A percentile compares a stretch with the other conserved stretches of the same genome.
These are phyloP conservation scores for Aspergillus taichungensis DNA, from an alignment of 495 filamentous ascomycete genomes.

Conservation along the genomic window DNA sequence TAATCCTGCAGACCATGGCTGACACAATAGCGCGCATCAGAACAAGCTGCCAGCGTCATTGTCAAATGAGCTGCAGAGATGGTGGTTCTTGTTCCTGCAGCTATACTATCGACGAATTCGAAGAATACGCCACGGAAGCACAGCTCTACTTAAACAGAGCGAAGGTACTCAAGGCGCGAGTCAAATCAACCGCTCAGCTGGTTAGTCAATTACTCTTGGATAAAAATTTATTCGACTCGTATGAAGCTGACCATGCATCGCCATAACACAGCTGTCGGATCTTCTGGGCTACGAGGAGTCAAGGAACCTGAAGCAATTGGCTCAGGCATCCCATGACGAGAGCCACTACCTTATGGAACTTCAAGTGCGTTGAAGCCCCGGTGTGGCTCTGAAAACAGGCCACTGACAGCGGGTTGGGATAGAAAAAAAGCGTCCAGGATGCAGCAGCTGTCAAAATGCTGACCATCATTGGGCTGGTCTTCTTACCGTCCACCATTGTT, in stretches of 20 bases:
- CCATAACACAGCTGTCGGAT: neutral
- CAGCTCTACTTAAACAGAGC: constrained; percentile 1
- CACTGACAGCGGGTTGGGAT: neutral
- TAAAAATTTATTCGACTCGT: too few species aligned
- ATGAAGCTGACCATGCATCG: too few species aligned
- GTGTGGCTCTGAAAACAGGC: neutral
- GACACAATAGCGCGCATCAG: constrained; percentile 1
- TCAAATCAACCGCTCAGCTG: constrained; percentile 2
- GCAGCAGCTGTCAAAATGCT: constrained; percentile 28
- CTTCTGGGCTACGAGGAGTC: constrained; percentile 1
- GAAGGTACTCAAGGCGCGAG: constrained; percentile 1
- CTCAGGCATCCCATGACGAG: neutral
- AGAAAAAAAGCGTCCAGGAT: constrained; percentile 21
- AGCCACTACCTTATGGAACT: neutral
- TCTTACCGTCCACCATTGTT: constrained; percentile 26
- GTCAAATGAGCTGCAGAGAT: neutral
- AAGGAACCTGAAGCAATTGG: neutral
- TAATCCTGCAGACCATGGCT: constrained; percentile 3
- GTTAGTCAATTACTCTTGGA: neutral
- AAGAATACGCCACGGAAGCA: neutral
- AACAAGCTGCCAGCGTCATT: constrained; percentile 3
- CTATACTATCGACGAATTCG: constrained; percentile 1
- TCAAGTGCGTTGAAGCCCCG: neutral
- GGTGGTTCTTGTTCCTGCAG: neutral
- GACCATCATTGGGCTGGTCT: constrained; percentile 26